Percentiles rank a stretch among this genome's conserved stretches.
Conservation (phyloP, 345 rosid species). For the Trapa bicornis region DNA sequence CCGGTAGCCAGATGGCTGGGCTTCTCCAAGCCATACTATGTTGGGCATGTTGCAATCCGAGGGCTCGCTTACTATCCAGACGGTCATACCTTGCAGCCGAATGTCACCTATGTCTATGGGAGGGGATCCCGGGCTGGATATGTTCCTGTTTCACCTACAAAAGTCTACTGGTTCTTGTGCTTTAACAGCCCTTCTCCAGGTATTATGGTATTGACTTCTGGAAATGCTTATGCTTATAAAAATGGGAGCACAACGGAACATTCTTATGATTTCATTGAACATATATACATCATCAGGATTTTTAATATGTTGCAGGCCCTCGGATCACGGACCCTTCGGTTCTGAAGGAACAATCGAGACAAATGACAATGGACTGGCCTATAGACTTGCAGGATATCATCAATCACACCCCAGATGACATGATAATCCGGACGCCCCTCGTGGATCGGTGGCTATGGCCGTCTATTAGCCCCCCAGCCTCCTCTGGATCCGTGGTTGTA, state of each 20-base stretch:
- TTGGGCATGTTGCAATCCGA: constrained; percentile 65
- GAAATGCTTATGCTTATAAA: neutral
- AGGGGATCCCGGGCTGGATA: constrained; percentile 78
- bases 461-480: constrained; percentile 46
- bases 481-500: constrained; percentile 46
- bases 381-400: constrained; percentile 47
- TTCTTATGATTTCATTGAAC: neutral
- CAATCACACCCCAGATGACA: constrained; percentile 56
- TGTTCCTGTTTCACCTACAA: constrained; percentile 66
- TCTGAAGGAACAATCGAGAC: constrained; percentile 57
- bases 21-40: constrained; percentile 66
- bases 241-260: neutral
- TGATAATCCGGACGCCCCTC: constrained; percentile 57
- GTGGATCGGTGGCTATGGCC: constrained; percentile 95
- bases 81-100: constrained; percentile 61
- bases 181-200: constrained; percentile 77
- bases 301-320: constrained; percentile 41
- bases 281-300: neutral
- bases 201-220: constrained; percentile 6
- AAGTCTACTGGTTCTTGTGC: constrained; percentile 91
- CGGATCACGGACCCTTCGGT: constrained; percentile 49
- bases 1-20: constrained; percentile 84
- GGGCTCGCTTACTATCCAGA: constrained; percentile 57
- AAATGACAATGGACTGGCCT: constrained; percentile 50
- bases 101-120: constrained; percentile 64